phyloP scores from a whole-genome alignment of 208 protist genomes.

The Crithidia bombi region DNA sequence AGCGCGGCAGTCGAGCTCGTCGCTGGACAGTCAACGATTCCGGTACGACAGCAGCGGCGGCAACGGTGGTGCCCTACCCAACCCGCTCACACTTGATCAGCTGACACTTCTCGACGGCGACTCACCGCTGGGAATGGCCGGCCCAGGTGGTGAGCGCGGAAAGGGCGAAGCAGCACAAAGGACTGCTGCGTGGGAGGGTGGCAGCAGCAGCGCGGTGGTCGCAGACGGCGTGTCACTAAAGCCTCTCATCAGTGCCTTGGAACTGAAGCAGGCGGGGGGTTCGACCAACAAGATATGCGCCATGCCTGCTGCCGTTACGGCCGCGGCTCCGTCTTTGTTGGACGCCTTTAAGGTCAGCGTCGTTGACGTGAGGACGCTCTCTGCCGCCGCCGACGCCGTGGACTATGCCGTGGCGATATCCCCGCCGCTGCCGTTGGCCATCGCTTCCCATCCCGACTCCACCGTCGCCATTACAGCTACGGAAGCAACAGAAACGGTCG shows the following conservation, averaged over 20 bases:
- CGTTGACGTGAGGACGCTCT: not conserved
- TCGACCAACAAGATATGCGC: no score
- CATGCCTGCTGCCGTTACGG: not conserved
- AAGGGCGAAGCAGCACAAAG: not conserved
- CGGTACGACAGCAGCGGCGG: no score
- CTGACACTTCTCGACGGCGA: not conserved
- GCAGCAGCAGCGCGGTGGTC: not conserved
- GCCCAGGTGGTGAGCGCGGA: not conserved
- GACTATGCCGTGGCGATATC: not conserved
- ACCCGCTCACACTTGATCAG: no score
- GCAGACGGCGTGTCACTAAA: no score
- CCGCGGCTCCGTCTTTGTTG: slow-evolving; percentile 1
- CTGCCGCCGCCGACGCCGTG: not conserved
- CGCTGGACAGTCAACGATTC: no score
- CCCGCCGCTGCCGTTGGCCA: not conserved
- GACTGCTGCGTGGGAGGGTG: no score
- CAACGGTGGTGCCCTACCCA: no score
- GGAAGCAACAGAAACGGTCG: no score
- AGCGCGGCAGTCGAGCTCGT: no score
- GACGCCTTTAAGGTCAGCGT: slow-evolving; percentile 11
- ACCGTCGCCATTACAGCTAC: not conserved
- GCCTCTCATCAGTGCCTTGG: no score
- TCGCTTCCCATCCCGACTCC: not conserved
- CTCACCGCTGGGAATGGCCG: not conserved
- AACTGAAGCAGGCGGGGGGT: no score